A percentile compares a stretch with the other conserved stretches of the same genome.
Conservation (phyloP, 345 rosid genomes). For the Citrus unshiu region DNA sequence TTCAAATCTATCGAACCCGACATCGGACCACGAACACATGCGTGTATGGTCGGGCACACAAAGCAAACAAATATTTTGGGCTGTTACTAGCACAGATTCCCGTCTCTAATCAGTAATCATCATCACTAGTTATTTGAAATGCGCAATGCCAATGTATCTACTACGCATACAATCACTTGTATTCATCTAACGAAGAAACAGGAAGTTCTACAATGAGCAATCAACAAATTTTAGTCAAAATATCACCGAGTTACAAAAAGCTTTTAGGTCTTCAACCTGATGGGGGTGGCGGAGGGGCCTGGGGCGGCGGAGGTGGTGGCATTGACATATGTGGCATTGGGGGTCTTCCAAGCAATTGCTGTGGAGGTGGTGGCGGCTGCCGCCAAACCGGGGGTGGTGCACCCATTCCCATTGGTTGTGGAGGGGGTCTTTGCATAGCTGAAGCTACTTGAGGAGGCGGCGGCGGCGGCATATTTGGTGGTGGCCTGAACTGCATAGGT, state of each 20-base stretch:
- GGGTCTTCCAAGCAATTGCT: constrained; percentile 46
- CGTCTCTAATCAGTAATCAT: background rate
- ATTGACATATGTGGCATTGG: constrained; percentile 62
- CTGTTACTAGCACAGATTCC: background rate
- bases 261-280: constrained; percentile 1
- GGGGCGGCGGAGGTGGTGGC: constrained; percentile 53
- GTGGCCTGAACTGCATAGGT: constrained; percentile 72
- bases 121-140: background rate
- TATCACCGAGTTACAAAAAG: background rate
- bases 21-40: too few relatives aligned
- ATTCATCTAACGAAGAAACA: background rate
- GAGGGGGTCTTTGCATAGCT: constrained; percentile 53
- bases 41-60: background rate
- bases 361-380: constrained; percentile 71
- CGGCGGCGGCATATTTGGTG: constrained; percentile 45
- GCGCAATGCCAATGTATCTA: background rate
- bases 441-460: constrained; percentile 49
- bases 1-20: too few relatives aligned
- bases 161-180: background rate
- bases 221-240: background rate
- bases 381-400: constrained; percentile 51
- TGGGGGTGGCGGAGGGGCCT: constrained; percentile 34
- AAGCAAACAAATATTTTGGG: background rate
- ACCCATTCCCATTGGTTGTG: constrained; percentile 76
- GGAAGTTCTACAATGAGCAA: background rate